phyloP scores from a whole-genome alignment of 176 grass and related monocot species.

The Lolium multiflorum region DNA sequence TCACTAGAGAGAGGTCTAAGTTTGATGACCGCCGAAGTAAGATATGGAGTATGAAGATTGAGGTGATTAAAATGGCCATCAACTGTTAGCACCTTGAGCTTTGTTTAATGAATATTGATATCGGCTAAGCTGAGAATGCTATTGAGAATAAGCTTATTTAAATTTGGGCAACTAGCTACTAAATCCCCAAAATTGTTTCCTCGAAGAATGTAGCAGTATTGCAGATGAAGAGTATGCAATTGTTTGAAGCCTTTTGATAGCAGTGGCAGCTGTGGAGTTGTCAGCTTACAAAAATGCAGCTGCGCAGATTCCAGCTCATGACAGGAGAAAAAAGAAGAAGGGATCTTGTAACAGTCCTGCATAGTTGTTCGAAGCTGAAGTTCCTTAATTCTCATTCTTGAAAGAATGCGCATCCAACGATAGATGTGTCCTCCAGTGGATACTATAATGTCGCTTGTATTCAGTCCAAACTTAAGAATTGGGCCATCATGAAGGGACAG shows the following conservation, averaged over 20 bases:
- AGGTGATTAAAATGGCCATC: slow-evolving; percentile 38
- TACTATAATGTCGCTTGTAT: slow-evolving; percentile 1
- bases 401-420: slow-evolving; percentile 56
- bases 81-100: slow-evolving; percentile 36
- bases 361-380: slow-evolving; percentile 23
- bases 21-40: background rate
- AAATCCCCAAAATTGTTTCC: slow-evolving; percentile 20
- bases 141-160: slow-evolving; percentile 19
- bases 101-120: slow-evolving; percentile 50
- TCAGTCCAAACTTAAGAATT: slow-evolving; percentile 49
- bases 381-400: slow-evolving; percentile 57
- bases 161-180: slow-evolving; percentile 36
- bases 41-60: slow-evolving; percentile 36
- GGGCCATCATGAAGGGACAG: slow-evolving; percentile 51
- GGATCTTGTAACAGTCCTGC: slow-evolving; percentile 27
- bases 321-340: slow-evolving; percentile 49
- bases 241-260: too few species aligned
- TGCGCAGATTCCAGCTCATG: slow-evolving; percentile 23
- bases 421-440: slow-evolving; percentile 39
- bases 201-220: too few species aligned
- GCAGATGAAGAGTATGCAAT: too few species aligned
- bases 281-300: slow-evolving; percentile 29
- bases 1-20: background rate
- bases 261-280: slow-evolving; percentile 4
- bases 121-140: background rate